Conservation (phyloP, 73 alveolate species). For the Paraurostyla sp. region DNA sequence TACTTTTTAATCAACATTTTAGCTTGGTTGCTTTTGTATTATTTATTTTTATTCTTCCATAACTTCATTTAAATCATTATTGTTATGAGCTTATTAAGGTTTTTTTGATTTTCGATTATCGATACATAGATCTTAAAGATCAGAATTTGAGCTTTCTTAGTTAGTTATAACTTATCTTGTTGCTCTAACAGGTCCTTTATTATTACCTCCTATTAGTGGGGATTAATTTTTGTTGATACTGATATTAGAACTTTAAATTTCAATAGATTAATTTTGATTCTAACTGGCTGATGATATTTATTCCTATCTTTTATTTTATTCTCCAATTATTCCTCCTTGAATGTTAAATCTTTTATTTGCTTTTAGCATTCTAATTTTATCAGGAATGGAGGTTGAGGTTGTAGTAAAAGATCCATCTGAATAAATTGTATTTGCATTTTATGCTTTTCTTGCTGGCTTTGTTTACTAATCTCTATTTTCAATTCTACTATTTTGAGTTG, state of each 20-base stretch:
- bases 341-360: conserved; percentile 18
- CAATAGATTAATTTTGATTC: neutral
- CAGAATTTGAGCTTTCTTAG: neutral
- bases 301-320: neutral
- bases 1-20: too few species aligned
- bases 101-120: conserved; percentile 22
- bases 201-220: neutral
- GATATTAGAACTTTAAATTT: neutral
- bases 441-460: neutral
- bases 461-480: conserved; percentile 30
- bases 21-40: too few species aligned
- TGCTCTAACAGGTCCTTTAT: conserved; percentile 39
- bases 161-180: neutral
- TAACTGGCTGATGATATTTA: neutral
- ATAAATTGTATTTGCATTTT: conserved; percentile 19
- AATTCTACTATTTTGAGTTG: neutral
- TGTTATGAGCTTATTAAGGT: neutral
- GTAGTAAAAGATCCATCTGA: conserved; percentile 56
- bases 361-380: neutral
- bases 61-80: neutral
- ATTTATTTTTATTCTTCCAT: neutral
- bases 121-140: conserved; percentile 4
- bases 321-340: neutral
- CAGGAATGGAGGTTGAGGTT: conserved; percentile 46
- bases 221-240: neutral